These are phyloP conservation scores for Cryptosporidium ubiquitum DNA, from an alignment of 169 alveolate species.

Conservation along the genomic window DNA sequence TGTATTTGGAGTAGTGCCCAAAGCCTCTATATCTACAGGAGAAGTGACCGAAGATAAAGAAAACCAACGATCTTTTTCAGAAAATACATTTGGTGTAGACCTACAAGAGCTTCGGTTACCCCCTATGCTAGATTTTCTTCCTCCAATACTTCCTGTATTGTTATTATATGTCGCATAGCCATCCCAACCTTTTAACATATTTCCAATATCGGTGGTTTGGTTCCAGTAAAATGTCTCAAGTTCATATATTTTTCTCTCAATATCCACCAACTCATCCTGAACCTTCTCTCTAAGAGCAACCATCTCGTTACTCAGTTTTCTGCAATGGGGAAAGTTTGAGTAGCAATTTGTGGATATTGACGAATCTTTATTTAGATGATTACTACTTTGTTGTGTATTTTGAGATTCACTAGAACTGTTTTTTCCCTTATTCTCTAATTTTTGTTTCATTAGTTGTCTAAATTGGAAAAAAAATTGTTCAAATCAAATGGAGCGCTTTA, in stretches of 20 bases:
- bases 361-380: not conserved
- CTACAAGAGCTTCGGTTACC: constrained; percentile 34
- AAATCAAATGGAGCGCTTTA: not conserved
- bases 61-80: constrained; percentile 70
- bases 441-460: not conserved
- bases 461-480: not conserved
- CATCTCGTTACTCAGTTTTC: constrained; percentile 73
- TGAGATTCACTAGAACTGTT: not conserved
- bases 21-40: constrained; percentile 39
- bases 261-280: constrained; percentile 67
- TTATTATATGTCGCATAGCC: constrained; percentile 73
- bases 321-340: not conserved
- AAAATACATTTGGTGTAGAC: constrained; percentile 7
- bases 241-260: constrained; percentile 76
- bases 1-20: constrained; percentile 7
- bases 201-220: constrained; percentile 78
- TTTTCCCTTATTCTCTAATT: not conserved
- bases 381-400: not conserved
- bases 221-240: constrained; percentile 77
- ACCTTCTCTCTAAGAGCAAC: constrained; percentile 60
- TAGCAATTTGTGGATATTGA: not conserved
- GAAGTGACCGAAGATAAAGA: constrained; percentile 67
- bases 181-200: constrained; percentile 80
- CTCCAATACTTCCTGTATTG: constrained; percentile 21
- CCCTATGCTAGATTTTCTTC: constrained; percentile 44